Conservation (phyloP, 176 grass and related monocot genomes). For the Coix lacrymajobi region DNA sequence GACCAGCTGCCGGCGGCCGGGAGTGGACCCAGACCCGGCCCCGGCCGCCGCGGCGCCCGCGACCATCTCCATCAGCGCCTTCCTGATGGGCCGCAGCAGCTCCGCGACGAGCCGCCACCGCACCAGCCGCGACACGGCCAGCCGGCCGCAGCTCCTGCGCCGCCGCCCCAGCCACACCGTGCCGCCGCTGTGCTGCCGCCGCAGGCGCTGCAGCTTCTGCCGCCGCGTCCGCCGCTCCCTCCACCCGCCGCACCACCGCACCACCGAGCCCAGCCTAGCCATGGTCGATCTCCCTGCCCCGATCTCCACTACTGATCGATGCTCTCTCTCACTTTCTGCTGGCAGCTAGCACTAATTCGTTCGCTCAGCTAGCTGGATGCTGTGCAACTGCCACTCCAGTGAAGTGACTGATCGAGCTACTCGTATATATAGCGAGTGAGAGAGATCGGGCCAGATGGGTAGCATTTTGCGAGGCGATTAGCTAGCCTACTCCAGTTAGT, state of each 20-base stretch:
- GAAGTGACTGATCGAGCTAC: constrained; percentile 4
- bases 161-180: constrained; percentile 48
- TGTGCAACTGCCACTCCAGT: constrained; percentile 7
- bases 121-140: constrained; percentile 38
- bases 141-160: constrained; percentile 23
- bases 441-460: neutral
- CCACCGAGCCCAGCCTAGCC: constrained; percentile 22
- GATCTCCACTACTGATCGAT: neutral
- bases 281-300: neutral
- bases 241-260: constrained; percentile 35
- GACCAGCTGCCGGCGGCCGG: constrained; percentile 18
- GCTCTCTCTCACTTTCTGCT: neutral
- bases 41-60: neutral
- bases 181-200: constrained; percentile 27
- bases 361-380: neutral
- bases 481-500: neutral
- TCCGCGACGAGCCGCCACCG: constrained; percentile 48
- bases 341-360: neutral
- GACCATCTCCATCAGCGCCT: constrained; percentile 39
- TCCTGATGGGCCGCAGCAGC: constrained; percentile 48
- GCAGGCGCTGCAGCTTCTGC: constrained; percentile 13
- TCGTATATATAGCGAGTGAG: constrained; percentile 17
- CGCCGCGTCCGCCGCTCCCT: constrained; percentile 18
- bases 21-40: neutral
- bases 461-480: neutral